Base-by-base conservation (phyloP, 164 flowering plant genomes). In the Magnolia officinalis region DNA sequence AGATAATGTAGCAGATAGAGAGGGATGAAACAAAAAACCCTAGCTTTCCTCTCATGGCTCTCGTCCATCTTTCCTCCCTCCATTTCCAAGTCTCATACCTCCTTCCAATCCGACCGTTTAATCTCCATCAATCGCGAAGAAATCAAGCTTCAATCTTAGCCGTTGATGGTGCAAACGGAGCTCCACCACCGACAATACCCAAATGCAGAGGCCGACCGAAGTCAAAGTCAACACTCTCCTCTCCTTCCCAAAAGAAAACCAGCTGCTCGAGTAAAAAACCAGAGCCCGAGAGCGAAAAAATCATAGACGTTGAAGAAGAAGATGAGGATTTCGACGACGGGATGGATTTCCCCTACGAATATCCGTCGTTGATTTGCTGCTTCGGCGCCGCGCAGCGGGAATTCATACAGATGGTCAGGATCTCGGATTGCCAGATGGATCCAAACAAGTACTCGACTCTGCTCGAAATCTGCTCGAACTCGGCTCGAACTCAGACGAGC, bases 281-380 rank as follows among this genome's bases (percentile, higher is more conserved):
- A 51, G 71, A 74, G 59, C 59, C 59, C 10, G 59, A 52, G 14
- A 50, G 5, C 18, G 1, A 83, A 81, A 13, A 74, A 37, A 63
- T 20, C 31, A 7, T 67, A 75, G n/a, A 49, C 4, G 18, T 23
- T 24, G 51, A 63, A 29, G 67, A 70, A 52, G 77, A 79, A 20
- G 80, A 73, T 0, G 83, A 71, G 77, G 83, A 26, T 26, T 26
- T 26, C 29, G 29, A 26, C 29, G 2, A 26, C 29, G 29, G 29
- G 2, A 26, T 26, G 29, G 29, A 26, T 26, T 26, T 90, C 52
- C 90, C 92, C 0, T 91, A 91, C 83, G 87, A 82, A 0, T 79
- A 87, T 51, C 98, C 97, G 16, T 94, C 95, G 8, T 67, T 93
- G 78, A 50, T 93, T 8, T 96, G 97, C 85, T 93, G 97, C 81